Conservation (phyloP, 805 yeast species). For the Pachysolen tannophilus region DNA sequence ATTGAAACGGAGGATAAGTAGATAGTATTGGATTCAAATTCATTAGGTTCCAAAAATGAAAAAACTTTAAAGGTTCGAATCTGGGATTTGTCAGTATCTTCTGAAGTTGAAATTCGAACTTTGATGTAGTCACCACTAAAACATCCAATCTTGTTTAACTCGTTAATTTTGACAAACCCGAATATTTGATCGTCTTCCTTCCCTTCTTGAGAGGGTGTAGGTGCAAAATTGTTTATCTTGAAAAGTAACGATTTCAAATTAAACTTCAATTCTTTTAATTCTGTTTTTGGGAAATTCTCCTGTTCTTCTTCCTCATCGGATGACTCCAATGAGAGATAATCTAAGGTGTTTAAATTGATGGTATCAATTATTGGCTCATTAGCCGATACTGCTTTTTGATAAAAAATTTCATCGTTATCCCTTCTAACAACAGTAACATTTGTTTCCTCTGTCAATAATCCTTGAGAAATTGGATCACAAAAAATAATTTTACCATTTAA, state of each 20-base stretch:
- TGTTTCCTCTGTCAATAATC: slow-evolving; percentile 38
- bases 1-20: slow-evolving; percentile 59
- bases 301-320: slow-evolving; percentile 1
- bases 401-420: slow-evolving; percentile 4
- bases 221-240: neutral
- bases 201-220: slow-evolving; percentile 17
- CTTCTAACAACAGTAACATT: slow-evolving; percentile 44
- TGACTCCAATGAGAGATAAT: slow-evolving; percentile 9
- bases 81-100: no score
- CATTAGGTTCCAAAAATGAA: slow-evolving; percentile 60
- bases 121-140: slow-evolving; percentile 72
- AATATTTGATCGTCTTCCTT: slow-evolving; percentile 38
- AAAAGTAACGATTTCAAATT: no score
- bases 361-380: slow-evolving; percentile 3
- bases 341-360: slow-evolving; percentile 12
- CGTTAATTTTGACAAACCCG: slow-evolving; percentile 38
- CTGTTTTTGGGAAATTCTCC: neutral
- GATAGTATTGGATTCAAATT: slow-evolving; percentile 28
- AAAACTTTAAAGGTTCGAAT: slow-evolving; percentile 27
- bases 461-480: slow-evolving; percentile 74
- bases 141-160: slow-evolving; percentile 48
- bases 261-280: no score
- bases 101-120: slow-evolving; percentile 24
- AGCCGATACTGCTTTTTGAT: slow-evolving; percentile 8
- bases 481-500: slow-evolving; percentile 45